A percentile compares a stretch with the other conserved stretches of the same genome.
Conservation (phyloP, 2,329 filamentous ascomycete genomes). For the Ceratocystis colombiana region DNA sequence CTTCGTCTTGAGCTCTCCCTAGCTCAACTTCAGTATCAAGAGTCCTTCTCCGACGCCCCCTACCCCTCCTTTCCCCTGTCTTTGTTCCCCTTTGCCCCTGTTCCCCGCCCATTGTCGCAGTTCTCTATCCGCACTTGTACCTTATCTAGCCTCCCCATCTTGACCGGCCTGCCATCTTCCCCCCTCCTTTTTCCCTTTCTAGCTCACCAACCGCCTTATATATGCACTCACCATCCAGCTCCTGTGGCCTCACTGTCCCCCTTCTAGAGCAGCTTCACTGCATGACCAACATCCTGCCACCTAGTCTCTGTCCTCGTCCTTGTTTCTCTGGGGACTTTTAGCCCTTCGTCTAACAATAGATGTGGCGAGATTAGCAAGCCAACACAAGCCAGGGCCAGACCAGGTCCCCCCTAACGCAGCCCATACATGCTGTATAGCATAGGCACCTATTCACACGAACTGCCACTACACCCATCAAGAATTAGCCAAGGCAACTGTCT, state of each 20-base stretch:
- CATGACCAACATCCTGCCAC: too few relatives aligned
- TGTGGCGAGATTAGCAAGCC: too few relatives aligned
- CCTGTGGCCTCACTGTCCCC: neutral
- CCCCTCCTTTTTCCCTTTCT: neutral
- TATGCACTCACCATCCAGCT: neutral
- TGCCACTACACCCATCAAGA: neutral
- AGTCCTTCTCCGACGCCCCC: neutral
- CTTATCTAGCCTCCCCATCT: neutral
- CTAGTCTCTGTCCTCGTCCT: too few relatives aligned
- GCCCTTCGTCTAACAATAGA: too few relatives aligned
- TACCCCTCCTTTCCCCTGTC: neutral
- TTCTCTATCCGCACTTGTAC: neutral
- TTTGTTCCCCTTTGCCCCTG: neutral
- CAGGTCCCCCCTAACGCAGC: too few relatives aligned
- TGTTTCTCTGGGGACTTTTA: too few relatives aligned
- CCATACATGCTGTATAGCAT: too few relatives aligned
- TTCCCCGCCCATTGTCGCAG: neutral
- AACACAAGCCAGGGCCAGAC: too few relatives aligned
- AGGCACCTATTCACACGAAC: too few relatives aligned
- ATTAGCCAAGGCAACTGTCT: neutral
- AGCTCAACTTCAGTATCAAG: neutral
- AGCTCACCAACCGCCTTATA: neutral
- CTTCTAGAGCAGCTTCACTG: neutral
- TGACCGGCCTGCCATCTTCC: neutral
- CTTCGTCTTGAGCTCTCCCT: neutral